A percentile compares a stretch with the other conserved stretches of the same genome.
phyloP scores from a whole-genome alignment of 2,329 filamentous ascomycete genomes.

The Apiospora pterosperma region DNA sequence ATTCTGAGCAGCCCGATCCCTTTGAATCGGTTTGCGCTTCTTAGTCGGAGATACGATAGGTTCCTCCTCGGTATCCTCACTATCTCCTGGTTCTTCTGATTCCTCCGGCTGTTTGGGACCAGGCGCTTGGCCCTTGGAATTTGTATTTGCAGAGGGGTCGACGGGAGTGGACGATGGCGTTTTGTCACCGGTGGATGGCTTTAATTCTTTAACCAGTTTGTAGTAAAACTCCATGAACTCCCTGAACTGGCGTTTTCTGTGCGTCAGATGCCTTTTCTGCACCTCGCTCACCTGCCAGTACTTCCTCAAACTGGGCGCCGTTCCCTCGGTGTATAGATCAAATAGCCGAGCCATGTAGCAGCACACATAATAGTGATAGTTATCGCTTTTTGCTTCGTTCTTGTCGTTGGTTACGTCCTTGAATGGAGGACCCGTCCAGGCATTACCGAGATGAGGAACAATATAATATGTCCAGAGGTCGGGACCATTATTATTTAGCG shows the following conservation, averaged over 20 bases:
- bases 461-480: constrained; percentile 2
- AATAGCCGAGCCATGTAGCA: background rate
- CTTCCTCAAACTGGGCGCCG: background rate
- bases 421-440: background rate
- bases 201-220: background rate
- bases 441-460: background rate
- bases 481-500: background rate
- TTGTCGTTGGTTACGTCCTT: background rate
- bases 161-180: background rate
- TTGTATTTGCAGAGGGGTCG: background rate
- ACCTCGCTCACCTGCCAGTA: background rate
- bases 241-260: background rate
- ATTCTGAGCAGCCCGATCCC: constrained; percentile 48
- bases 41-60: constrained; percentile 31
- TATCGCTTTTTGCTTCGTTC: background rate
- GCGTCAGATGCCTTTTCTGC: background rate
- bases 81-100: background rate
- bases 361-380: background rate
- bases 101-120: constrained; percentile 4
- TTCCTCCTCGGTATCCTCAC: constrained; percentile 19
- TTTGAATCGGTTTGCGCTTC: constrained; percentile 42
- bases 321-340: background rate
- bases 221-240: constrained; percentile 2
- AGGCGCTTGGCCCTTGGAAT: background rate
- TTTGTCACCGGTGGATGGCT: background rate